Percentiles rank a stretch among this genome's conserved stretches.
These are phyloP conservation scores for Papilionanthe hybrid DNA, from an alignment of 116 monocot genomes.

Conservation along the genomic window DNA sequence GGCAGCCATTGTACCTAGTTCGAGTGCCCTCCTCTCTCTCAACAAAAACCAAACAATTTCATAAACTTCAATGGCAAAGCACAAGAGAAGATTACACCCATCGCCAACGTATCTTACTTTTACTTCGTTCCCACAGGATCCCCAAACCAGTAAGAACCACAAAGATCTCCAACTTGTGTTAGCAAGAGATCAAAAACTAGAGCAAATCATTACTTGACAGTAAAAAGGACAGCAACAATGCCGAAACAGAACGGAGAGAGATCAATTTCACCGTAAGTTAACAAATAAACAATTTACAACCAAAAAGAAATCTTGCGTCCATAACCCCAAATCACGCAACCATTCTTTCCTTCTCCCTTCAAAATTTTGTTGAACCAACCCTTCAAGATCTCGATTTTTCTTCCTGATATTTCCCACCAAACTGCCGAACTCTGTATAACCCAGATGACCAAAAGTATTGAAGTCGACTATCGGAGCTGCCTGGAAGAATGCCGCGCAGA, in stretches of 20 bases:
- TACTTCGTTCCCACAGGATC: background rate
- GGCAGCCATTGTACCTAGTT: conserved; percentile 11
- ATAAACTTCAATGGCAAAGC: conserved; percentile 1
- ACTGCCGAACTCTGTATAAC: background rate
- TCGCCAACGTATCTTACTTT: background rate
- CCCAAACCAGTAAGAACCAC: background rate
- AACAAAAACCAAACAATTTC: background rate
- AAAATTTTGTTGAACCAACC: conserved; percentile 15
- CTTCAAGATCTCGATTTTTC: conserved; percentile 17
- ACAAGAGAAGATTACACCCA: background rate
- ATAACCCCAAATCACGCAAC: background rate
- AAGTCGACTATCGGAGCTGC: background rate
- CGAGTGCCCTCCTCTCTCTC: background rate
- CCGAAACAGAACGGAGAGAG: background rate
- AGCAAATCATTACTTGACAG: background rate
- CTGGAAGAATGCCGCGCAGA: conserved; percentile 1
- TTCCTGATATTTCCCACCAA: conserved; percentile 13
- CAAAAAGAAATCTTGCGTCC: background rate
- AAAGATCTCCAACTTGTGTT: background rate
- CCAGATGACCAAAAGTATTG: conserved; percentile 1
- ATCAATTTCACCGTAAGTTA: background rate
- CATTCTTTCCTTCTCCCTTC: conserved; percentile 12
- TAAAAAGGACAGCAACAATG: background rate
- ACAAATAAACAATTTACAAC: too few relatives aligned
- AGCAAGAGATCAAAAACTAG: background rate